These are phyloP conservation scores for Colletotrichum sansevieriae DNA, from an alignment of 2,329 filamentous ascomycete species.

Conservation along the genomic window DNA sequence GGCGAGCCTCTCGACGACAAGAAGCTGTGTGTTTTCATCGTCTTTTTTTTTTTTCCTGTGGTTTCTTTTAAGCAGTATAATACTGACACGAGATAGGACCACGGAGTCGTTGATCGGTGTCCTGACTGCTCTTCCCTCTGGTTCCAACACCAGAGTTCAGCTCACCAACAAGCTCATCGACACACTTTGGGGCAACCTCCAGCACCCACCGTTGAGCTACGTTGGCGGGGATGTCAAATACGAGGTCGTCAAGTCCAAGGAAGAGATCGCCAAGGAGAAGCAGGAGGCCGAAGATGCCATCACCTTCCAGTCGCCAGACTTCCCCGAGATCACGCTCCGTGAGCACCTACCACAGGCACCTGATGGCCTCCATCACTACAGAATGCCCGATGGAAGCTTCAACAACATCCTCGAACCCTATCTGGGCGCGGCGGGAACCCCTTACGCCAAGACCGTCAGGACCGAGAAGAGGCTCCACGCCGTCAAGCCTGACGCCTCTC, in stretches of 20 bases:
- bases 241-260: slow-evolving; percentile 49
- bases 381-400: slow-evolving; percentile 55
- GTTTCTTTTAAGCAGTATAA: too few species aligned
- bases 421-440: slow-evolving; percentile 73
- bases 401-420: slow-evolving; percentile 74
- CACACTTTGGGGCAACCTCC: slow-evolving; percentile 66
- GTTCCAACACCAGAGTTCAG: slow-evolving; percentile 49
- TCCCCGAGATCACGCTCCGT: slow-evolving; percentile 51
- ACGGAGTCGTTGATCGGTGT: slow-evolving; percentile 56
- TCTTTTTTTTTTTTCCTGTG: too few species aligned
- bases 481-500: slow-evolving; percentile 72
- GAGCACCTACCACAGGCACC: slow-evolving; percentile 53
- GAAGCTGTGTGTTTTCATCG: slow-evolving; percentile 48
- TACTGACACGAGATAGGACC: slow-evolving; percentile 46
- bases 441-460: slow-evolving; percentile 77
- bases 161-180: slow-evolving; percentile 65
- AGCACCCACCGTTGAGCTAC: slow-evolving; percentile 65
- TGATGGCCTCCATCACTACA: slow-evolving; percentile 52
- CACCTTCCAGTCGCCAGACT: slow-evolving; percentile 55
- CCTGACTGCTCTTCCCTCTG: slow-evolving; percentile 53
- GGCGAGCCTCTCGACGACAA: slow-evolving; percentile 69
- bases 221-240: slow-evolving; percentile 58
- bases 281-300: slow-evolving; percentile 47
- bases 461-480: slow-evolving; percentile 68
- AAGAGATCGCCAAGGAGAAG: slow-evolving; percentile 44